A percentile compares a stretch with the other conserved stretches of the same genome.
phyloP scores from a whole-genome alignment of 2,329 filamentous ascomycete species.

The Blastomyces silverae region DNA sequence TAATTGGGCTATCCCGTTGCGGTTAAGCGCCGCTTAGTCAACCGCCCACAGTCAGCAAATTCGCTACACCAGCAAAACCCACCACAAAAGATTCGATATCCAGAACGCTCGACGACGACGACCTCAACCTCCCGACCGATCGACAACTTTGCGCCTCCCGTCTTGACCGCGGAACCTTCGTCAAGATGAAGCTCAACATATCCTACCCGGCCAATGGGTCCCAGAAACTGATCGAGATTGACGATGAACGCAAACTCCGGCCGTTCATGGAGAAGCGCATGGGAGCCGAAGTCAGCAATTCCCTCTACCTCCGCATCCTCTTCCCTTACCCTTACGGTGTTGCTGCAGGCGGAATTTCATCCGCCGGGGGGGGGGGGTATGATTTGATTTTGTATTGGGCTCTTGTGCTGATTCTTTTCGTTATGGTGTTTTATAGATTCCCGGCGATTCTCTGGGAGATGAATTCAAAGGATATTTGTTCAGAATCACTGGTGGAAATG shows the following conservation, averaged over 20 bases:
- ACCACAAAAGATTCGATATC: slow-evolving; percentile 22
- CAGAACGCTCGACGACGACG: slow-evolving; percentile 14
- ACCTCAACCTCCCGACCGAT: slow-evolving; percentile 30
- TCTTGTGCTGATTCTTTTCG: slow-evolving; percentile 13
- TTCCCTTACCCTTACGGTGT: background rate
- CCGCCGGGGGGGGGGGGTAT: background rate
- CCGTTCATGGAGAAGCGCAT: slow-evolving; percentile 98
- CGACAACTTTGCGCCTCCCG: slow-evolving; percentile 41
- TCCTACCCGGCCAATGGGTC: slow-evolving; percentile 98
- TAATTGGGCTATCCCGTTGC: slow-evolving; percentile 21
- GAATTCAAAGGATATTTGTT: slow-evolving; percentile 99
- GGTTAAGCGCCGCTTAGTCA: slow-evolving; percentile 34
- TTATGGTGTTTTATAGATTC: slow-evolving; percentile 53
- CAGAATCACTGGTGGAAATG: slow-evolving; percentile 99
- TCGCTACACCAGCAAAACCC: slow-evolving; percentile 40
- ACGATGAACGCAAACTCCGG: slow-evolving; percentile 98
- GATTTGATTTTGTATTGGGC: background rate
- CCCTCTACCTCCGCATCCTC: slow-evolving; percentile 20
- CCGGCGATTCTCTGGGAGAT: slow-evolving; percentile 90
- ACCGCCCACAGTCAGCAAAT: slow-evolving; percentile 31
- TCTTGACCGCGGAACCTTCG: slow-evolving; percentile 44
- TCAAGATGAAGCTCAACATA: slow-evolving; percentile 71
- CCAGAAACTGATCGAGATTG: slow-evolving; percentile 98
- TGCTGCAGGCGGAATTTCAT: background rate
- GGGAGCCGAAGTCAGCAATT: slow-evolving; percentile 49